Evolutionary conservation across 345 rosid species (phyloP).

Genomic region (Hibiscus tridactylites): DNA sequence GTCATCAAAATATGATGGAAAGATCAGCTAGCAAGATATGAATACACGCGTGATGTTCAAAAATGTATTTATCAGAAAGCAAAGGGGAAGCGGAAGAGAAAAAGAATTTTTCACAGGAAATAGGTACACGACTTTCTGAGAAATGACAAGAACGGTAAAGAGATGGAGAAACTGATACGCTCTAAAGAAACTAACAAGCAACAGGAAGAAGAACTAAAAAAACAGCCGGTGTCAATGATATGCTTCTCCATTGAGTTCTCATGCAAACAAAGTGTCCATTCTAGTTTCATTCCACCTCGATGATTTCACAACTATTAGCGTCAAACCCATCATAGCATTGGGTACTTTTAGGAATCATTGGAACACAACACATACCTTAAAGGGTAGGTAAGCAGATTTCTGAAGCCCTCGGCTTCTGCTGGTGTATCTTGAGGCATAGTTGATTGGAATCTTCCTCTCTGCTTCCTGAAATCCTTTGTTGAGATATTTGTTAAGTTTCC

Average conservation of each 20-base stretch:
- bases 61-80: neutral
- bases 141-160: neutral
- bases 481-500: constrained; percentile 17
- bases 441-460: constrained; percentile 95
- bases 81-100: neutral
- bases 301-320: neutral
- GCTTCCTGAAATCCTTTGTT: constrained; percentile 79
- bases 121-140: neutral
- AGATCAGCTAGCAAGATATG: too few relatives aligned
- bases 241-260: neutral
- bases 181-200: neutral
- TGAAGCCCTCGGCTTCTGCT: constrained; percentile 78
- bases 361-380: constrained; percentile 47
- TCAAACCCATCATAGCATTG: neutral
- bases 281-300: neutral
- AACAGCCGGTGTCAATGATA: neutral
- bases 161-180: neutral
- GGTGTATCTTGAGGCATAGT: constrained; percentile 88
- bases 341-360: constrained; percentile 5
- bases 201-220: neutral
- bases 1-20: too few relatives aligned
- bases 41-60: too few relatives aligned
- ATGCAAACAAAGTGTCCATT: neutral
- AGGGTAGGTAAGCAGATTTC: constrained; percentile 91
- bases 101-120: neutral